phyloP scores from a whole-genome alignment of 192 early-diverging fungal species.

The Rhizophagus sp. region DNA sequence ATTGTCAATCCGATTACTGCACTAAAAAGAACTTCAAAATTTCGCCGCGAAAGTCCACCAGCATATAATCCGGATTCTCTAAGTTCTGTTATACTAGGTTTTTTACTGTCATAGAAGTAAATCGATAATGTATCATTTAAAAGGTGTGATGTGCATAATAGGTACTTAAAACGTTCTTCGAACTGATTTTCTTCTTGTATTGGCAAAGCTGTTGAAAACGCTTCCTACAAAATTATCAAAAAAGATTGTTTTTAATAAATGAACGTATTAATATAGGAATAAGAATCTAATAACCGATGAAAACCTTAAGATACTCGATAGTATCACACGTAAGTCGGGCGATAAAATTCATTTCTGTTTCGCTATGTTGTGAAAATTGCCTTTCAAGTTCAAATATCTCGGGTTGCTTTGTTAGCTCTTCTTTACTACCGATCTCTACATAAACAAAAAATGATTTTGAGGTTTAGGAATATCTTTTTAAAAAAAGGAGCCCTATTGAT shows the following conservation, averaged over 20 bases:
- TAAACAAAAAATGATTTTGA: not conserved
- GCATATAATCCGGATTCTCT: slow-evolving; percentile 26
- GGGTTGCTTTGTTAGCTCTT: slow-evolving; percentile 31
- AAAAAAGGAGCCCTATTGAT: not conserved
- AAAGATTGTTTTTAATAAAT: not conserved
- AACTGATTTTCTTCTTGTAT: slow-evolving; percentile 53
- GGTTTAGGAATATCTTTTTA: not conserved
- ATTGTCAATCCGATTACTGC: slow-evolving; percentile 17
- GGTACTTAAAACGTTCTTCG: slow-evolving; percentile 61
- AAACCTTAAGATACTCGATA: not conserved
- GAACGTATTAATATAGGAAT: not conserved
- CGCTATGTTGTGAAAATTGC: not conserved
- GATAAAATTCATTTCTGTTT: not conserved
- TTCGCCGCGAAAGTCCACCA: slow-evolving; percentile 18
- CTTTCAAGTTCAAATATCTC: slow-evolving; percentile 9
- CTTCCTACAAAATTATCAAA: slow-evolving; percentile 40
- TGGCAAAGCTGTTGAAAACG: slow-evolving; percentile 48
- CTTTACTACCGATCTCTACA: slow-evolving; percentile 39
- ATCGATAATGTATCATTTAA: slow-evolving; percentile 46
- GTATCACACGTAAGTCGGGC: not conserved
- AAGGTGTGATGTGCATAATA: slow-evolving; percentile 58
- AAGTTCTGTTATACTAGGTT: slow-evolving; percentile 33
- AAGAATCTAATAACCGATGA: not conserved
- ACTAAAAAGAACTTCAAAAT: slow-evolving; percentile 30
- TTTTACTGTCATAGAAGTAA: slow-evolving; percentile 44